Evolutionary conservation across 176 grass and related monocot species (phyloP), one percentile per base, ranked within the genome.

Genomic region (Saccharum officinarum): DNA sequence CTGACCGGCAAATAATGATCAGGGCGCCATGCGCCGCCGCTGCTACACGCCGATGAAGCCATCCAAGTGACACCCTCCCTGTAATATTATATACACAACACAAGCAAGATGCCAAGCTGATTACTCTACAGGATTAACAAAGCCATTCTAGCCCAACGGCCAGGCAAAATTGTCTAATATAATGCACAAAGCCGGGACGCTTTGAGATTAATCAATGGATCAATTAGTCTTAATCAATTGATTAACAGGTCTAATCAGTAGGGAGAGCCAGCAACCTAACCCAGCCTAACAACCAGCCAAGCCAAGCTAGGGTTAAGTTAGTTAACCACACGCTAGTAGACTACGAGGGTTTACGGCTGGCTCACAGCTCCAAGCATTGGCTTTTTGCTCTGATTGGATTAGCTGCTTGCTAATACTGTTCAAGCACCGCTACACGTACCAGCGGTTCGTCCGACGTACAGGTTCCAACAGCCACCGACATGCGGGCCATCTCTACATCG

Each of bases 281-380:
- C n/a, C n/a, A n/a, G n/a, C 65, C 79, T 69, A 81, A 69, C 64
- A n/a, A 40, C 67, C 36, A 70, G 59, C 26, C 10, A 75, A 60
- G 33, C 17, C 42, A 26, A 17, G 15, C 46, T 37, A 18, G 37
- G 40, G 30, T 66, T 65, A 75, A 73, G 40, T 73, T 44, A 83
- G 40, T 66, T 49, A 70, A 89, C 40, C 55, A 80, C 66, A 61
- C 0, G 57, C 57, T 61, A 25, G 57, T 22, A 59, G 57, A 2
- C 61, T 82, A 75, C 55, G 17, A 8, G 10, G 74, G 68, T 83
- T 88, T 88, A 86, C 79, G 67, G 81, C 78, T 83, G 90, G 93
- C 86, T 89, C 90, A 87, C 79, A 87, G 93, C 90, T 91, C 88
- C 74, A 84, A 77, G 83, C 88, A 77, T 60, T 78, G 77, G 86